Evolutionary conservation across 2,329 filamentous ascomycete genomes (phyloP).

Genomic region (Fusarium torreyae): DNA sequence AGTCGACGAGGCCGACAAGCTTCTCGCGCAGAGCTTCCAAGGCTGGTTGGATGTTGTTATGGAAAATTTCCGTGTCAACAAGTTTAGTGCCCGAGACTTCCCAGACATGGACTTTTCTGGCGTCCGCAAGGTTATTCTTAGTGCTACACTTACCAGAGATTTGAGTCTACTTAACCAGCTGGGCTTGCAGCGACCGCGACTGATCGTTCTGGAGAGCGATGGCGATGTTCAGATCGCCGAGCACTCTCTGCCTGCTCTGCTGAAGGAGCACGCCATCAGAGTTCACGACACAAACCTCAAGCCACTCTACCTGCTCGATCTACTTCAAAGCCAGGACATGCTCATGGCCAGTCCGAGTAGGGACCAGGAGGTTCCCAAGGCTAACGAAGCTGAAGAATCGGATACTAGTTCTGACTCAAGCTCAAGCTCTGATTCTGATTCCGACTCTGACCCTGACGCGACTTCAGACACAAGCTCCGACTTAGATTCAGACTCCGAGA

Average conservation of each 20-base stretch:
- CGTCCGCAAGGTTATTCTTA: conserved; percentile 87
- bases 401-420: conserved; percentile 47
- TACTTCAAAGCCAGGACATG: conserved; percentile 74
- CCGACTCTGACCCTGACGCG: conserved; percentile 49
- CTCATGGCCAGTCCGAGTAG: conserved; percentile 38
- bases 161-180: conserved; percentile 83
- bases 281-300: conserved; percentile 80
- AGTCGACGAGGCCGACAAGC: conserved; percentile 93
- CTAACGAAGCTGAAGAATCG: conserved; percentile 56
- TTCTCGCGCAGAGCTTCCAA: conserved; percentile 93
- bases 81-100: conserved; percentile 68
- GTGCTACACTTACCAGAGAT: conserved; percentile 92
- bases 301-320: conserved; percentile 86
- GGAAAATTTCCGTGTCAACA: conserved; percentile 67
- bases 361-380: conserved; percentile 23
- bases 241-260: conserved; percentile 71
- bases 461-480: conserved; percentile 49
- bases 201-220: conserved; percentile 80
- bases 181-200: conserved; percentile 78
- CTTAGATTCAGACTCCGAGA: conserved; percentile 51
- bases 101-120: conserved; percentile 66
- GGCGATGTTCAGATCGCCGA: conserved; percentile 61
- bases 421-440: conserved; percentile 51
- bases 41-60: conserved; percentile 87
- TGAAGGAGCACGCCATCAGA: conserved; percentile 77